Evolutionary conservation across 768 basidiomycete species (phyloP).

Genomic region (Tylopilus intermedius): DNA sequence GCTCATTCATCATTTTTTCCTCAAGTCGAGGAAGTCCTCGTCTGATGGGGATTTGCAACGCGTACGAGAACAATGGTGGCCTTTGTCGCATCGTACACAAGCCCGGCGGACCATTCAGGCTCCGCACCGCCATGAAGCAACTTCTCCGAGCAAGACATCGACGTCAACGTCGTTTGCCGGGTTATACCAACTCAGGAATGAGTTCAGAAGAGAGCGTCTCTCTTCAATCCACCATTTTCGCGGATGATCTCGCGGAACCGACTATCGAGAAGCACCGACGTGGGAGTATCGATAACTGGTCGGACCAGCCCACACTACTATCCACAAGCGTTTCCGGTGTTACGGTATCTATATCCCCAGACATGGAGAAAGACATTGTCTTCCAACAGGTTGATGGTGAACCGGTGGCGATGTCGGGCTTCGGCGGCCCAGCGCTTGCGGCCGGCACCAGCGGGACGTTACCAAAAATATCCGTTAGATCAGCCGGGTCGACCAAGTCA

Average conservation of each 20-base stretch:
- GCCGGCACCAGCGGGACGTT: constrained; percentile 62
- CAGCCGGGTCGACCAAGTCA: constrained; percentile 40
- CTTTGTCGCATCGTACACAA: constrained; percentile 89
- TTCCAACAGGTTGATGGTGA: constrained; percentile 16
- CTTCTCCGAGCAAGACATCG: constrained; percentile 31
- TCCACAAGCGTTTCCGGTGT: constrained; percentile 10
- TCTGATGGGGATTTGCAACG: constrained; percentile 56
- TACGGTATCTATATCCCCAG: constrained; percentile 17
- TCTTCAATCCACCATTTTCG: constrained; percentile 26
- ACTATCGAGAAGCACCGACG: constrained; percentile 24
- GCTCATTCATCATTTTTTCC: constrained; percentile 74
- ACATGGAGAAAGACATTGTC: constrained; percentile 29
- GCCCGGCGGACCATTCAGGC: constrained; percentile 76
- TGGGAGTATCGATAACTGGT: constrained; percentile 32
- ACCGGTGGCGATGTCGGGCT: constrained; percentile 7
- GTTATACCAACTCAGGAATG: constrained; percentile 15
- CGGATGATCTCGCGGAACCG: constrained; percentile 20
- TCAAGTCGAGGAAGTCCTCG: constrained; percentile 61
- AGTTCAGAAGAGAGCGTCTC: constrained; percentile 25
- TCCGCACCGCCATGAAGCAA: constrained; percentile 59
- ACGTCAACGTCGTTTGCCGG: constrained; percentile 23
- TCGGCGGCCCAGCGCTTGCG: constrained; percentile 42
- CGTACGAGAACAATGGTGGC: constrained; percentile 77
- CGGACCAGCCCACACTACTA: constrained; percentile 11
- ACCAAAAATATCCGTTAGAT: constrained; percentile 59